Percentiles rank a stretch among this genome's conserved stretches.
These are phyloP conservation scores for Trichoderma erinaceum DNA, from an alignment of 495 filamentous ascomycete species.

Conservation along the genomic window DNA sequence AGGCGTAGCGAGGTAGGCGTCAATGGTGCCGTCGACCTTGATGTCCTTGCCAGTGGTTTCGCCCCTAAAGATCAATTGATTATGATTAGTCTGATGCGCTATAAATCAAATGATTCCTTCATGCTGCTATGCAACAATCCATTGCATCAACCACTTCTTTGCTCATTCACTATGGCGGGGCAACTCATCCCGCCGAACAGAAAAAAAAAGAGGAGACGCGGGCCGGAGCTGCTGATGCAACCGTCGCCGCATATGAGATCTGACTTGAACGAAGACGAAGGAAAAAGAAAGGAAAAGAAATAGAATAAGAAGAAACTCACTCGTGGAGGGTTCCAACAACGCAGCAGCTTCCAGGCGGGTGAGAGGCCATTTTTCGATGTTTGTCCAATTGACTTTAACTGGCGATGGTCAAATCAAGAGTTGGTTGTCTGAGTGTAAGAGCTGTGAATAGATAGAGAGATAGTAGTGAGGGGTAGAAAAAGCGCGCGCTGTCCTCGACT, in stretches of 20 bases:
- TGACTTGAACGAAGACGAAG: not conserved
- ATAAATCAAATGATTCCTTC: too few species aligned
- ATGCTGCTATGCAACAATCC: too few species aligned
- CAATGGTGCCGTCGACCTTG: constrained; percentile 38
- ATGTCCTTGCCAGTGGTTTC: constrained; percentile 36
- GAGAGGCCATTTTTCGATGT: constrained; percentile 28
- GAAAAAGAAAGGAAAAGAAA: not conserved
- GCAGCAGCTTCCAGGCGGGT: constrained; percentile 31
- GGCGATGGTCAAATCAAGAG: not conserved
- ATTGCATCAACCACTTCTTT: not conserved
- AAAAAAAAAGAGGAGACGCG: not conserved
- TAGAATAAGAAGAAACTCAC: constrained; percentile 18
- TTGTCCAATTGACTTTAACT: not conserved
- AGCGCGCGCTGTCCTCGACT: not conserved
- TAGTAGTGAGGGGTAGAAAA: not conserved
- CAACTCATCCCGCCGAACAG: not conserved
- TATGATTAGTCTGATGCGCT: not conserved
- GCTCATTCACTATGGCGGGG: not conserved
- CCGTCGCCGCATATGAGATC: not conserved
- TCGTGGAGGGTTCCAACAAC: constrained; percentile 30
- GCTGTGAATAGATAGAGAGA: too few species aligned
- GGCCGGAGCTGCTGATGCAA: not conserved
- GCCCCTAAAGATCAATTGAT: constrained; percentile 21
- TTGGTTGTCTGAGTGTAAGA: too few species aligned
- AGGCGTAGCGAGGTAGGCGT: constrained; percentile 46